Evolutionary conservation across 495 filamentous ascomycete genomes (phyloP).

Genomic region (Aspergillus bertholletiae): DNA sequence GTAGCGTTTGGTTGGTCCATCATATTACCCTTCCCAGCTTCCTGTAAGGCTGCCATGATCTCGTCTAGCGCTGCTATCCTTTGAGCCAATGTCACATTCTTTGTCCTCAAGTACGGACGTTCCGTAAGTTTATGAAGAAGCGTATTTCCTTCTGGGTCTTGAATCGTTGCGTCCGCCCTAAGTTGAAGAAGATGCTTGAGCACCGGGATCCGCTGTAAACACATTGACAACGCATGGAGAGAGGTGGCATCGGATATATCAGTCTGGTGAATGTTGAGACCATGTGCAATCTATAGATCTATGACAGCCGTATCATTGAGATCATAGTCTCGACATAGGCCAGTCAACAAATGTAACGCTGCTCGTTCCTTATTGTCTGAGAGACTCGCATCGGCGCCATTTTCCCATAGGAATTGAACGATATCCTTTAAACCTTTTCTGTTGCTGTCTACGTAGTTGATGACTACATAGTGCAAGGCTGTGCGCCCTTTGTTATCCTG

Average conservation of each 20-base stretch:
- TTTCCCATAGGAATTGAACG: conserved; percentile 4
- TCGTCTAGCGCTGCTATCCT: conserved; percentile 3
- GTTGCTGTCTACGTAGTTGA: conserved; percentile 2
- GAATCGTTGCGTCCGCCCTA: conserved; percentile 10
- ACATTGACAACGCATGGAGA: conserved; percentile 11
- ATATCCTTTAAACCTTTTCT: conserved; percentile 5
- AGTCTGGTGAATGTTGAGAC: conserved; percentile 7
- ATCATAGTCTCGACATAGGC: neutral
- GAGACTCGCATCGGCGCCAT: conserved; percentile 8
- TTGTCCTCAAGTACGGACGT: too few species aligned
- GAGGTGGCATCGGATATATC: conserved; percentile 7
- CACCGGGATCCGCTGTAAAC: conserved; percentile 7
- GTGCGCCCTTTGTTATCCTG: conserved; percentile 10
- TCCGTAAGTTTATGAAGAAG: conserved; percentile 9
- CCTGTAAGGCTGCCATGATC: neutral
- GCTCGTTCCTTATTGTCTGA: conserved; percentile 10
- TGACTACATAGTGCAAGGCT: conserved; percentile 6
- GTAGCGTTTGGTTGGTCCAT: conserved; percentile 7
- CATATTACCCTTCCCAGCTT: neutral
- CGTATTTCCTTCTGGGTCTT: conserved; percentile 12
- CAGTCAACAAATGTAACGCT: conserved; percentile 12
- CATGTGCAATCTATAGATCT: conserved; percentile 5
- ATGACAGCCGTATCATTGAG: conserved; percentile 6
- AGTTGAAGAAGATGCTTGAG: conserved; percentile 4
- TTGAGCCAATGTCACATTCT: neutral